Conservation (phyloP, 1,139 yeast genomes). For the Blastobotrys malaysiensis region DNA sequence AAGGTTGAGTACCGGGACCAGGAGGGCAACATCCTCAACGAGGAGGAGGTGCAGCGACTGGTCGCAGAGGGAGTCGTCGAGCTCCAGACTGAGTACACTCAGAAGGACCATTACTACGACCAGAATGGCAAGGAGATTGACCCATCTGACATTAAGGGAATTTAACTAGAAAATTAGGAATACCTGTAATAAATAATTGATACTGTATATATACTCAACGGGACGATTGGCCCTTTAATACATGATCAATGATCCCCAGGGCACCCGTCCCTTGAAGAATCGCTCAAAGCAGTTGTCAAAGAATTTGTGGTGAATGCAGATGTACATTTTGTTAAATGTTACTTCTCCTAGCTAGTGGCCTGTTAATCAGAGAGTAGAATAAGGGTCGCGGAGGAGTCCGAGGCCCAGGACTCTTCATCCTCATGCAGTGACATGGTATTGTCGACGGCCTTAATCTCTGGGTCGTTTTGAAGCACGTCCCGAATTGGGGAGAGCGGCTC, state of each 20-base stretch:
- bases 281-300: no score
- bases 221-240: no score
- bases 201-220: not conserved
- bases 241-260: no score
- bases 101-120: constrained; percentile 11
- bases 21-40: constrained; percentile 29
- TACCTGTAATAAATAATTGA: not conserved
- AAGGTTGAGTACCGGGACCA: constrained; percentile 30
- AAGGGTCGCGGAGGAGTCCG: not conserved
- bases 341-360: no score
- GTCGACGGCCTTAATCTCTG: not conserved
- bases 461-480: not conserved
- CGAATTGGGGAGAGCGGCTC: not conserved
- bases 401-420: not conserved
- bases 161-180: not conserved
- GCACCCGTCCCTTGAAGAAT: no score
- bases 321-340: no score
- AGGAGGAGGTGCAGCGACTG: constrained; percentile 26
- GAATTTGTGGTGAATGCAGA: no score
- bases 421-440: not conserved
- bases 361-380: not conserved
- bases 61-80: constrained; percentile 22
- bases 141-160: constrained; percentile 3
- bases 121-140: constrained; percentile 14
- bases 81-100: constrained; percentile 18